These are phyloP conservation scores for Trichoderma citrinoviride DNA, from an alignment of 2,329 filamentous ascomycete species.

Conservation along the genomic window DNA sequence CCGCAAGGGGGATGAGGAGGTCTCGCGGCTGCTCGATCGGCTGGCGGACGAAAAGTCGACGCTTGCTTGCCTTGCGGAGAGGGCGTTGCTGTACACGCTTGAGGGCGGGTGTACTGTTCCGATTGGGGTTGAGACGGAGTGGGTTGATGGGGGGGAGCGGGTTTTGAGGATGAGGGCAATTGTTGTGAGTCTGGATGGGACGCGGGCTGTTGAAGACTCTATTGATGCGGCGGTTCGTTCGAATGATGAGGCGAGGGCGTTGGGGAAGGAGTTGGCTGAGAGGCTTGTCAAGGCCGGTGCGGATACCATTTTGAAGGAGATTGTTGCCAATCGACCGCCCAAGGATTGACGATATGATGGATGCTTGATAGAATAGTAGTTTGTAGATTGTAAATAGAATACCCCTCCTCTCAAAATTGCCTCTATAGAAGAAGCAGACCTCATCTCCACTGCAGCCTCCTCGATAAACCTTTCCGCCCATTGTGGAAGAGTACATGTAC, in stretches of 20 bases:
- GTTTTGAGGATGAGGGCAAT: conserved; percentile 14
- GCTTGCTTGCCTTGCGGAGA: conserved; percentile 16
- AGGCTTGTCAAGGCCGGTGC: conserved; percentile 7
- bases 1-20: conserved; percentile 1
- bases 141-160: not conserved
- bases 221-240: not conserved
- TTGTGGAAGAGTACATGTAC: too few species aligned
- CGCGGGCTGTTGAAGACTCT: conserved; percentile 5
- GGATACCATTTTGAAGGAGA: conserved; percentile 12
- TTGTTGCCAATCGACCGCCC: conserved; percentile 1
- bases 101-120: conserved; percentile 10
- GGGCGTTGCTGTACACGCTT: conserved; percentile 9
- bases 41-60: conserved; percentile 6
- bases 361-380: not conserved
- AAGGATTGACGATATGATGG: conserved; percentile 2
- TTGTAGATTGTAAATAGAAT: not conserved
- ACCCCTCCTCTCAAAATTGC: not conserved
- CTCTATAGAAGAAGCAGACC: not conserved
- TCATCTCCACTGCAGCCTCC: not conserved
- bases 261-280: conserved; percentile 14
- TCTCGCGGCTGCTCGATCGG: not conserved
- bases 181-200: conserved; percentile 16
- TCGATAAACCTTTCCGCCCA: too few species aligned
- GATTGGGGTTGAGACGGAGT: conserved; percentile 19
- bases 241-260: not conserved